Evolutionary conservation across 352 stramenopile genomes (phyloP), one percentile per base, ranked within the genome.

Genomic region (Elongisporangium anandrum): DNA sequence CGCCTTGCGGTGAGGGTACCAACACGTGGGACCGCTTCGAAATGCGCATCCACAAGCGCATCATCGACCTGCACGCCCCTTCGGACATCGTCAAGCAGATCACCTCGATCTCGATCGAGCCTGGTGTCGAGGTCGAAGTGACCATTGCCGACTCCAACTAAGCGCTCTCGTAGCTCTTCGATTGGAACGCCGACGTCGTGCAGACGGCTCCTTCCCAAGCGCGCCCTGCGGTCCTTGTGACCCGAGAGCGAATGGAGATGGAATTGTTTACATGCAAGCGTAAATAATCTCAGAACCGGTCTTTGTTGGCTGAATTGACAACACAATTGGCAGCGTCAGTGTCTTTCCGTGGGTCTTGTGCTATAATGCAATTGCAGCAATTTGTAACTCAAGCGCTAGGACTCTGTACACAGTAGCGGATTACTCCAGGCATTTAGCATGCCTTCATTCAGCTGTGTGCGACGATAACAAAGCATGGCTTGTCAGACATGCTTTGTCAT

Each of bases 1-100:
- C 97, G 71, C 97, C 97, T 62, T 98, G 85, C 87, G 87, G 86
- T 92, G 87, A 96, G 67, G 97, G 97, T 97, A 99, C 97, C 89
- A 99, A 99, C 90, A 99, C 97, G 50, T 99, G 96, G 94, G 97
- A 99, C 84, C 87, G 95, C 65, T 99, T 99, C 81, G 96, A 99
- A 81, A 99, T 99, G 97, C 92, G 96, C 76, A 96, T 97, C 72
- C 92, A 98, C 89, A 99, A 99, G 94, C 94, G 97, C 71, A 97
- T 99, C 76, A 98, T 99, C 76, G 97, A 99, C 78, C 82, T 99
- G 61, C 90, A 99, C 79, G 94, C 96, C 60, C 95, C 97, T 52
- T 98, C 95, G 73, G 97, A 99, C 85, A 97, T 99, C 64, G 97
- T 99, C 61, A 99, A 99, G 94, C 93, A 99, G 84, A 99, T 99